These are phyloP conservation scores for Bacidia rubella DNA, from an alignment of 495 filamentous ascomycete species.

Conservation along the genomic window DNA sequence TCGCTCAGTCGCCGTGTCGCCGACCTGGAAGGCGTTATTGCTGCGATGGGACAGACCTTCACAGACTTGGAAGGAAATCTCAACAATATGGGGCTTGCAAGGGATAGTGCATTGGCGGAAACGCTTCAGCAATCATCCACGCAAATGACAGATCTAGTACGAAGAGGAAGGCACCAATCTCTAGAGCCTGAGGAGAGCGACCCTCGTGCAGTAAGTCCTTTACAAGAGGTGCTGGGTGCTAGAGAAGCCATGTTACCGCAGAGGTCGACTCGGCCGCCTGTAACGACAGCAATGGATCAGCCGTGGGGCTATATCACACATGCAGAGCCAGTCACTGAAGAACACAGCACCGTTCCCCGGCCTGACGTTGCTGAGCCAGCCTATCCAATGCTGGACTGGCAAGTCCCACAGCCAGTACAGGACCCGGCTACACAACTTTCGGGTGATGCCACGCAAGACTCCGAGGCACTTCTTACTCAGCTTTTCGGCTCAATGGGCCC, in stretches of 20 bases:
- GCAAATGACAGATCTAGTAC: conserved; percentile 32
- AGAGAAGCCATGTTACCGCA: conserved; percentile 17
- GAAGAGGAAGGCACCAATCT: conserved; percentile 21
- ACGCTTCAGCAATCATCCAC: conserved; percentile 35
- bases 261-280: background rate
- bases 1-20: conserved; percentile 54
- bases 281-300: background rate
- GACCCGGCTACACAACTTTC: too few relatives aligned
- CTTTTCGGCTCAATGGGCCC: background rate
- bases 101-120: conserved; percentile 14
- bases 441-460: background rate
- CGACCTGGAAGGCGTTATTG: conserved; percentile 49
- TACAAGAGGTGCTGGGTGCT: background rate
- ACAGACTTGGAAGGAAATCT: conserved; percentile 49
- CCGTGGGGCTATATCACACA: background rate
- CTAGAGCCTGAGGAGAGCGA: conserved; percentile 23
- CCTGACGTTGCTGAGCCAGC: background rate
- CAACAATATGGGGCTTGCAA: background rate
- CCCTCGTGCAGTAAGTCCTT: conserved; percentile 1
- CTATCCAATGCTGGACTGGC: background rate
- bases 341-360: too few relatives aligned
- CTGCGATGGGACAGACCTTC: conserved; percentile 63
- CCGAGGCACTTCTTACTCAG: background rate
- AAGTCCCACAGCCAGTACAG: background rate
- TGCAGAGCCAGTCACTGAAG: background rate